Evolutionary conservation across 495 filamentous ascomycete genomes (phyloP).

Genomic region (Hypoxylon cercidicola): DNA sequence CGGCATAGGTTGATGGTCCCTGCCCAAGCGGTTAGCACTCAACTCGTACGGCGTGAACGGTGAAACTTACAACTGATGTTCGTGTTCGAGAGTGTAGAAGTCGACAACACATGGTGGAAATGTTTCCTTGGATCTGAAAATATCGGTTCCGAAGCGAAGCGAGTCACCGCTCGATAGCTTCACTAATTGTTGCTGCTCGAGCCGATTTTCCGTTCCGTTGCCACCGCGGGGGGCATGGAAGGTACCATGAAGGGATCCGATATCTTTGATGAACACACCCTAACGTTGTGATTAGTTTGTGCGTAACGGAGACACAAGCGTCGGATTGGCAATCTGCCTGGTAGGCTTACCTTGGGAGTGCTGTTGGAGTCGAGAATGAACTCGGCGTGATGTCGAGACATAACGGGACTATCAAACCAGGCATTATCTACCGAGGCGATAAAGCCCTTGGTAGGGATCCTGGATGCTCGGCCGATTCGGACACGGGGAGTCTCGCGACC

Average conservation of each 20-base stretch:
- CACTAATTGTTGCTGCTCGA: conserved; percentile 18
- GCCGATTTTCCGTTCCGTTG: conserved; percentile 18
- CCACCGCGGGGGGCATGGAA: conserved; percentile 51
- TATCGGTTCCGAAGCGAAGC: conserved; percentile 58
- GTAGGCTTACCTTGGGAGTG: conserved; percentile 12
- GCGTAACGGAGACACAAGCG: not conserved
- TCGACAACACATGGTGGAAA: conserved; percentile 54
- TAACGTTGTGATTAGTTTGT: conserved; percentile 41
- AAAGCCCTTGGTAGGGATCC: conserved; percentile 52
- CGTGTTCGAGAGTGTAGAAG: conserved; percentile 18
- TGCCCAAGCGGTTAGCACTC: conserved; percentile 8
- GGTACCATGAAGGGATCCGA: conserved; percentile 69
- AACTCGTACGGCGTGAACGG: not conserved
- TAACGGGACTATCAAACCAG: conserved; percentile 82
- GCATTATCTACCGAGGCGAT: conserved; percentile 64
- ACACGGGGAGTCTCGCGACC: conserved; percentile 33
- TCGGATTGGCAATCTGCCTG: not conserved
- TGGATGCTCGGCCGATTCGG: conserved; percentile 54
- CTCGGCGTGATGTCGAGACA: conserved; percentile 81
- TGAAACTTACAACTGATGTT: conserved; percentile 3
- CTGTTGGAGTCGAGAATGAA: conserved; percentile 56
- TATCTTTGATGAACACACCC: conserved; percentile 57
- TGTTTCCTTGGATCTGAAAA: conserved; percentile 50
- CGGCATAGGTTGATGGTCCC: not conserved
- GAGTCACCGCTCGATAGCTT: conserved; percentile 51